Evolutionary conservation across 164 flowering plant species (phyloP).

Genomic region (Magnolia changhungtana): DNA sequence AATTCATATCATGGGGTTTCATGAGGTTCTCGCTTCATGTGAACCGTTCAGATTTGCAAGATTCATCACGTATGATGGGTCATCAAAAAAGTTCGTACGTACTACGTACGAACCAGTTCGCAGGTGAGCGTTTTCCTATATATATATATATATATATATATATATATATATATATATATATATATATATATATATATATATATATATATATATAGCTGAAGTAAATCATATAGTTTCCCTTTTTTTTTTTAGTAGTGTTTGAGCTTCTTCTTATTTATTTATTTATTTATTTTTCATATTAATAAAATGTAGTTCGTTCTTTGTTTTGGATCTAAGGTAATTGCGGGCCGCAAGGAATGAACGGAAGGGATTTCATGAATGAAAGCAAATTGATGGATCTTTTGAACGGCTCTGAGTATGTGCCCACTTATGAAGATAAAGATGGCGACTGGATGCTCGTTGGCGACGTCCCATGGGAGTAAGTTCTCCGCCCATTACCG

Average conservation of each 20-base stretch:
- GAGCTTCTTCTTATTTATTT: too few relatives aligned
- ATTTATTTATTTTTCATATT: background rate
- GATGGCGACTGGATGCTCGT: slow-evolving; percentile 96
- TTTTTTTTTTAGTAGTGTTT: too few relatives aligned
- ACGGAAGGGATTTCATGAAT: slow-evolving; percentile 64
- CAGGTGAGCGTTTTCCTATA: too few relatives aligned
- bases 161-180: too few relatives aligned
- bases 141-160: too few relatives aligned
- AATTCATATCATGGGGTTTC: too few relatives aligned
- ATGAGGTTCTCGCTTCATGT: too few relatives aligned
- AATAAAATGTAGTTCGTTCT: background rate
- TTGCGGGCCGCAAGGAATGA: slow-evolving; percentile 76
- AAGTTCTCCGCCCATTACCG: slow-evolving; percentile 23
- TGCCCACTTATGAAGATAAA: slow-evolving; percentile 81
- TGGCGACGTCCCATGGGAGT: slow-evolving; percentile 94
- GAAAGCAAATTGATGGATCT: slow-evolving; percentile 79
- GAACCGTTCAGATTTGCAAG: too few relatives aligned
- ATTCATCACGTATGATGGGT: too few relatives aligned
- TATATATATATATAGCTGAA: background rate
- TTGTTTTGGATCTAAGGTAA: slow-evolving; percentile 32
- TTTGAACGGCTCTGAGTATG: slow-evolving; percentile 70
- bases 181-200: too few relatives aligned
- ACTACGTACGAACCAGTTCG: too few relatives aligned
- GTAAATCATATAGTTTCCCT: background rate
- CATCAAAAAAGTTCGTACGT: too few relatives aligned